A percentile compares a stretch with the other conserved stretches of the same genome.
Conservation (phyloP, 2,329 filamentous ascomycete genomes). For the Pseudomassariella vexata region DNA sequence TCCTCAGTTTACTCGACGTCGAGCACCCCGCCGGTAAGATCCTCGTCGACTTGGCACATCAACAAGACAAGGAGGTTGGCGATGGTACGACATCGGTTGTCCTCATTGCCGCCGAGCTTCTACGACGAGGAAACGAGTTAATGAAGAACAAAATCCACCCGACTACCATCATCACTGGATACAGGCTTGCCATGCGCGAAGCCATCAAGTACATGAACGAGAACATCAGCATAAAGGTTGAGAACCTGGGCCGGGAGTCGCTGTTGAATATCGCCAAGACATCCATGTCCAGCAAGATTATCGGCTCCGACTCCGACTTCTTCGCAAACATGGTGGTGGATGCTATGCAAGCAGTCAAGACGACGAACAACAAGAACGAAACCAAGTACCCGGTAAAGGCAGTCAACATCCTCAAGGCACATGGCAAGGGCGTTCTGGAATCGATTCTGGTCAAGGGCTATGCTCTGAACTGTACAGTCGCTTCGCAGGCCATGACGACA, state of each 20-base stretch:
- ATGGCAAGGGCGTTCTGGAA: slow-evolving; percentile 87
- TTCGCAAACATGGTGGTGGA: slow-evolving; percentile 97
- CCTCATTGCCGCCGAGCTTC: slow-evolving; percentile 90
- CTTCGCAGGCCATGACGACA: slow-evolving; percentile 96
- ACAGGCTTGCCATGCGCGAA: slow-evolving; percentile 89
- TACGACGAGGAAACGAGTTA: slow-evolving; percentile 90
- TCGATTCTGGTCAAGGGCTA: slow-evolving; percentile 93
- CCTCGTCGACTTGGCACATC: slow-evolving; percentile 91
- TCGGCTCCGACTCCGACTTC: slow-evolving; percentile 91
- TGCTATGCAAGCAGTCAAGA: slow-evolving; percentile 91
- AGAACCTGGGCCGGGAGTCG: slow-evolving; percentile 82
- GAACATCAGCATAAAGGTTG: slow-evolving; percentile 94
- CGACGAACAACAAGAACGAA: slow-evolving; percentile 84
- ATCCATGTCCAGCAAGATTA: slow-evolving; percentile 99
- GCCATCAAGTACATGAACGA: slow-evolving; percentile 99
- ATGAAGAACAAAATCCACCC: slow-evolving; percentile 99
- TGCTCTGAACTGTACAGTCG: slow-evolving; percentile 96
- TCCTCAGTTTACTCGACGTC: slow-evolving; percentile 89
- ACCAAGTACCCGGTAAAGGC: slow-evolving; percentile 98
- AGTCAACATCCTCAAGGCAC: slow-evolving; percentile 96
- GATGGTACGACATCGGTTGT: slow-evolving; percentile 98
- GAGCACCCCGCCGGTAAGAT: slow-evolving; percentile 99
- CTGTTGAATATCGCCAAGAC: slow-evolving; percentile 95
- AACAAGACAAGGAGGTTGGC: slow-evolving; percentile 98
- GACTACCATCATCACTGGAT: slow-evolving; percentile 98